Base-by-base conservation (phyloP, 2,329 filamentous ascomycete species). In the Epichloe hybrida region DNA sequence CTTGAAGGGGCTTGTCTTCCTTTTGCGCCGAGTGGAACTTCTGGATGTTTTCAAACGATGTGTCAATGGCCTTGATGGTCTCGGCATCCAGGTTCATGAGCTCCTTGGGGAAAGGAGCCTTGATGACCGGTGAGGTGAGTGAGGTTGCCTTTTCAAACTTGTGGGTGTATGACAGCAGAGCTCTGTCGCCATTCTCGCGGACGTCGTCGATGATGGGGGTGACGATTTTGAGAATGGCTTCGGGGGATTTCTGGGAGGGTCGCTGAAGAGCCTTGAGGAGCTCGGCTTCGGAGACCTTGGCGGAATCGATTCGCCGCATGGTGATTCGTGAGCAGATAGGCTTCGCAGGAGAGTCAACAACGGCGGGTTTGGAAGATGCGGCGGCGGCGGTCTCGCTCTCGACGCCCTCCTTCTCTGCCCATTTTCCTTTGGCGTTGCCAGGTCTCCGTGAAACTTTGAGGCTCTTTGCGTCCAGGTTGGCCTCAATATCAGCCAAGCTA, bases 121-220 rank as follows among this genome's bases (percentile, higher is more conserved):
- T 85, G 55, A 98, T 74, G 13, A 98, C 89, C 0, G 91, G 88
- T 1, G 89, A 91, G 13, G 81, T 93, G 53, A 98, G 74, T 3
- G 87, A 91, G 0, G 88, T 95, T 1, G 91, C 93, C 71, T 91
- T 95, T 65, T 98, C 93, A 59, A 98, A 98, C 67, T 94, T 95
- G 77, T 96, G 90, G 1, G 93, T 97, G 68, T 95, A 97, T 48
- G 86, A 84, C 43, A 98, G 77, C 23, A 98, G 76, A 3, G 88
- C 90, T 60, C 84, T 84, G 68, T 98, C 93, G 49, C 93, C 93
- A 36, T 86, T 81, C 42, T 80, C 76, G 51, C 83, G 86, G 50
- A 98, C 85, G 46, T 90, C 86, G 52, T 91, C 81, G 62, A 98
- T 88, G 60, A 98, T 98, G 1, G 93, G 93, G 37, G 80, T 81